Percentiles rank a stretch among this genome's conserved stretches.
Evolutionary conservation across 2,329 filamentous ascomycete genomes (phyloP).

Genomic region (Talaromyces sp.): DNA sequence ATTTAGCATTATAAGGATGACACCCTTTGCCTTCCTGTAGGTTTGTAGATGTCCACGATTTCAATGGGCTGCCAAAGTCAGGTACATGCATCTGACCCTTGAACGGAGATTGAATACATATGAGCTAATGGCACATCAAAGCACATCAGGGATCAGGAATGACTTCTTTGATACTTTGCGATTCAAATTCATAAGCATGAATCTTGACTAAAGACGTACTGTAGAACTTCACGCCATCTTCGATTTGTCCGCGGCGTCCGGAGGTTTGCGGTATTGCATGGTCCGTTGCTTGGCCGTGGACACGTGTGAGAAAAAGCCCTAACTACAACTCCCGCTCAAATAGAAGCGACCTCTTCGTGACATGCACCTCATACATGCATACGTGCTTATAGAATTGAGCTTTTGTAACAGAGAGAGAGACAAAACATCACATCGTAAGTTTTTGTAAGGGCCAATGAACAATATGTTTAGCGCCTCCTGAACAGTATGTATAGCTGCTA

Average conservation of each 20-base stretch:
- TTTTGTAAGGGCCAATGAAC: no score
- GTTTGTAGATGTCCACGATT: background rate
- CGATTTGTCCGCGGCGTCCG: background rate
- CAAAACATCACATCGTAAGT: no score
- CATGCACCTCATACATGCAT: no score
- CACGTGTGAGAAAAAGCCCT: background rate
- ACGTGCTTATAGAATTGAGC: no score
- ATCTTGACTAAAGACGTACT: background rate
- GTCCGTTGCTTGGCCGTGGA: background rate
- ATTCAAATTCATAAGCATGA: background rate
- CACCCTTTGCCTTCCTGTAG: background rate
- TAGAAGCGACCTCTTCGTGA: background rate
- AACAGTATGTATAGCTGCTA: no score
- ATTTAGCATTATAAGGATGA: background rate
- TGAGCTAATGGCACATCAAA: background rate
- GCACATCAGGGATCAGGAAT: background rate
- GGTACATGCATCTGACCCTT: background rate
- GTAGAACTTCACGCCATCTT: background rate
- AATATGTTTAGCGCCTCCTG: no score
- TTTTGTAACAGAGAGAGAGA: no score
- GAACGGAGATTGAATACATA: background rate
- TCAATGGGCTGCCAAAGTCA: background rate
- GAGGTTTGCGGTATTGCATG: background rate
- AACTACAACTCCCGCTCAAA: no score
- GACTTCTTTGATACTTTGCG: background rate